These are phyloP conservation scores for Cyberlindnera xylosilytica DNA, from an alignment of 805 yeast genomes.

Conservation along the genomic window DNA sequence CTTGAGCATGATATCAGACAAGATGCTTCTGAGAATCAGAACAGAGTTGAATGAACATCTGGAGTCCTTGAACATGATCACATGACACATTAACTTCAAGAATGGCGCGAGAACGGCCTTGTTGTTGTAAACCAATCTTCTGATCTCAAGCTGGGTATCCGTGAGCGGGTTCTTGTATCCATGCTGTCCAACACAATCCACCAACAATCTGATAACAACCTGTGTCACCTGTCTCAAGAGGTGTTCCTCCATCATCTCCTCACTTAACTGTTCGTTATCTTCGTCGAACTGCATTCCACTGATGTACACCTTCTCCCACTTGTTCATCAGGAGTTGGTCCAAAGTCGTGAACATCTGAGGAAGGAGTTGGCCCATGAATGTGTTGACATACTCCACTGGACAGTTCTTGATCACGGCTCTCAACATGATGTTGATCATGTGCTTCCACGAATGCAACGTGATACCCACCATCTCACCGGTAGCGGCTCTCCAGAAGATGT, in stretches of 20 bases:
- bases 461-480: slow-evolving; percentile 75
- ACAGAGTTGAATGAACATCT: slow-evolving; percentile 92
- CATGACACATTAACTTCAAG: slow-evolving; percentile 67
- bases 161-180: slow-evolving; percentile 41
- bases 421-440: slow-evolving; percentile 85
- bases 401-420: slow-evolving; percentile 86
- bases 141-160: slow-evolving; percentile 61
- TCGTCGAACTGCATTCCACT: slow-evolving; percentile 36
- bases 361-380: slow-evolving; percentile 72
- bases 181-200: slow-evolving; percentile 84
- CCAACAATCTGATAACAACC: slow-evolving; percentile 79
- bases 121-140: slow-evolving; percentile 62
- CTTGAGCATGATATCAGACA: slow-evolving; percentile 64
- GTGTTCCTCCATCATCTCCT: slow-evolving; percentile 98
- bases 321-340: slow-evolving; percentile 67
- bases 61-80: slow-evolving; percentile 81
- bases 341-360: slow-evolving; percentile 73
- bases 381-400: slow-evolving; percentile 63
- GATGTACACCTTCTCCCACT: slow-evolving; percentile 69
- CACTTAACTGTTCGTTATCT: slow-evolving; percentile 81
- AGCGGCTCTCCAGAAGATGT: slow-evolving; percentile 76
- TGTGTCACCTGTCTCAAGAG: slow-evolving; percentile 90
- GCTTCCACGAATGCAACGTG: slow-evolving; percentile 95
- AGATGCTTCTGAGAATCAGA: slow-evolving; percentile 68
- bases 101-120: slow-evolving; percentile 74